phyloP scores from a whole-genome alignment of 495 filamentous ascomycete species.

The Cercophora samala region DNA sequence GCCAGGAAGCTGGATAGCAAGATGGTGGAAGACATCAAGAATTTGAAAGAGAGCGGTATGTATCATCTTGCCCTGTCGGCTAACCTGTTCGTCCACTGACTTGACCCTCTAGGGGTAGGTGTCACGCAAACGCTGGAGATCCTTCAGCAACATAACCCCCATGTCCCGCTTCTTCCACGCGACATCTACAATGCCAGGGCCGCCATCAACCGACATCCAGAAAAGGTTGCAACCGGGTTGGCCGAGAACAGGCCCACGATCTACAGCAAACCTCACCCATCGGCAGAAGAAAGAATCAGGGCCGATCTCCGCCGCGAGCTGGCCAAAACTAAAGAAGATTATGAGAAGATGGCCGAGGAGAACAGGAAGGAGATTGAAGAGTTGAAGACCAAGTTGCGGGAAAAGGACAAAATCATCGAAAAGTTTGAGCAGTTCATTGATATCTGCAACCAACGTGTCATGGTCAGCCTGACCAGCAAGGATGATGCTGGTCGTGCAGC shows the following conservation, averaged over 20 bases:
- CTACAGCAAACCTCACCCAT: slow-evolving; percentile 55
- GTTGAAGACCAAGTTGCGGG: slow-evolving; percentile 44
- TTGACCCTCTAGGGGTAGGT: slow-evolving; percentile 42
- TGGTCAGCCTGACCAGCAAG: slow-evolving; percentile 41
- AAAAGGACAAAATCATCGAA: slow-evolving; percentile 53
- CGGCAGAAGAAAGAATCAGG: slow-evolving; percentile 54
- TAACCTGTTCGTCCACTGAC: neutral
- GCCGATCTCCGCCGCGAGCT: slow-evolving; percentile 53
- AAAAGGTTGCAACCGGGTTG: slow-evolving; percentile 49
- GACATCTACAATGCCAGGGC: slow-evolving; percentile 59
- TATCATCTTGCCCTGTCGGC: slow-evolving; percentile 6
- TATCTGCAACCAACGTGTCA: slow-evolving; percentile 56
- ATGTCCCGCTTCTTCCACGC: slow-evolving; percentile 51
- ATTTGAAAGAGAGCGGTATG: slow-evolving; percentile 53
- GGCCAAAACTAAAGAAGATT: slow-evolving; percentile 46
- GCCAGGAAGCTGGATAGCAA: slow-evolving; percentile 56
- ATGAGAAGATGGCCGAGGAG: slow-evolving; percentile 44
- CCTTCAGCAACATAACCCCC: slow-evolving; percentile 52
- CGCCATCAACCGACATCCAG: slow-evolving; percentile 56
- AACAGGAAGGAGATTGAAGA: slow-evolving; percentile 49
- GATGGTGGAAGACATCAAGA: slow-evolving; percentile 56
- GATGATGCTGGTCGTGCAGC: slow-evolving; percentile 29
- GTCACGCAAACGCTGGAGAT: slow-evolving; percentile 56
- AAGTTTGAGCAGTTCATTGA: slow-evolving; percentile 61
- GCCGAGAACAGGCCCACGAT: slow-evolving; percentile 53